These are phyloP conservation scores for Aspergillus nomiae DNA, from an alignment of 2,329 filamentous ascomycete species.

Conservation along the genomic window DNA sequence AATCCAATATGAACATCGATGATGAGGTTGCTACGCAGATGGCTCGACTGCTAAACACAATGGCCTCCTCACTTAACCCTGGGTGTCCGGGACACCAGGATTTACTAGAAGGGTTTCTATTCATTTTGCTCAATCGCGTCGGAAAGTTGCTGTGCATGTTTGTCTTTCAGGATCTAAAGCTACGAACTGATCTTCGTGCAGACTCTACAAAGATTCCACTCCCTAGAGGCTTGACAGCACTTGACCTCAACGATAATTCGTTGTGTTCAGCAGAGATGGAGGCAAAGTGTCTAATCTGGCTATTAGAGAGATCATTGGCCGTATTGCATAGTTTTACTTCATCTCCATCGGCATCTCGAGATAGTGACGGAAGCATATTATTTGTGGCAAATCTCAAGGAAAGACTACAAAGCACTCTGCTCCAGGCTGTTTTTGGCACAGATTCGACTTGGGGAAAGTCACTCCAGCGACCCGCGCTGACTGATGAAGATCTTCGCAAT, in stretches of 20 bases:
- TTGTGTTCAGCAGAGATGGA: constrained; percentile 33
- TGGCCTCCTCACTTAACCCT: constrained; percentile 33
- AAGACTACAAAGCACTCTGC: constrained; percentile 43
- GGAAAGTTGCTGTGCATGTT: constrained; percentile 44
- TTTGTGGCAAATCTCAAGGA: constrained; percentile 29
- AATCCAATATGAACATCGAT: background rate
- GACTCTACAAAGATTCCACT: constrained; percentile 29
- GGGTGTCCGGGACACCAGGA: constrained; percentile 29
- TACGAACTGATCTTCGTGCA: constrained; percentile 26
- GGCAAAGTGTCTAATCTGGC: constrained; percentile 37
- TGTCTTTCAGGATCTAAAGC: constrained; percentile 39
- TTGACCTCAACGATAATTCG: constrained; percentile 24
- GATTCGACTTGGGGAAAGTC: constrained; percentile 31
- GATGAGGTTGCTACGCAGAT: constrained; percentile 26
- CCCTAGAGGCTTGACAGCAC: constrained; percentile 34
- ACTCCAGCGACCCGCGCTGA: constrained; percentile 25
- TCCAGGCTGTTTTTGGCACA: constrained; percentile 44
- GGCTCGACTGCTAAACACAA: constrained; percentile 29
- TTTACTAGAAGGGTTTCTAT: constrained; percentile 47
- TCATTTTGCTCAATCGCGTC: constrained; percentile 38
- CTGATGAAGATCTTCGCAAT: constrained; percentile 21
- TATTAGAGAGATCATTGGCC: constrained; percentile 34
- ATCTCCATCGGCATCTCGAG: background rate
- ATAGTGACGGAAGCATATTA: background rate
- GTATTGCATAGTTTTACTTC: constrained; percentile 23